Conservation (phyloP, 192 early-diverging fungal genomes). For the Mortierella claussenii region DNA sequence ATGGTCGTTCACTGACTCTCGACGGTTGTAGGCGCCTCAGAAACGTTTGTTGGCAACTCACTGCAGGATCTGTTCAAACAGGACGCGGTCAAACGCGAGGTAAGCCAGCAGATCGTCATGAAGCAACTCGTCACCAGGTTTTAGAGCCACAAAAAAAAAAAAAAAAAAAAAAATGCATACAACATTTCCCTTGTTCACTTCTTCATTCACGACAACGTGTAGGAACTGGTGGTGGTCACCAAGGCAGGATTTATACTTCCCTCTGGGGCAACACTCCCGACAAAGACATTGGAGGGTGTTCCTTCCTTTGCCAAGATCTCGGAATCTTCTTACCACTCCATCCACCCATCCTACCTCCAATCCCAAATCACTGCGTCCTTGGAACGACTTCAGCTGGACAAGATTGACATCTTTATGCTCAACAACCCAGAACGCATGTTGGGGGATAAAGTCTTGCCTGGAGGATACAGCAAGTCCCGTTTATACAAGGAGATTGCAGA, state of each 20-base stretch:
- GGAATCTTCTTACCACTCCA: conserved; percentile 66
- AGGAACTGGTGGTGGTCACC: conserved; percentile 58
- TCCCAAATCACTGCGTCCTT: conserved; percentile 66
- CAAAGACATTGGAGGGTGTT: background rate
- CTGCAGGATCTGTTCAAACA: conserved; percentile 46
- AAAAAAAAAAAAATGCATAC: background rate
- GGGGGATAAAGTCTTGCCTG: conserved; percentile 40
- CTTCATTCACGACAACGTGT: too few relatives aligned
- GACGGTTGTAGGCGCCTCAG: conserved; percentile 59
- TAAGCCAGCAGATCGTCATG: too few relatives aligned
- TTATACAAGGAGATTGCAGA: conserved; percentile 69
- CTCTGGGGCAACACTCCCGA: background rate
- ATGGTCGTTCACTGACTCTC: background rate
- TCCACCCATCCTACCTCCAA: conserved; percentile 70
- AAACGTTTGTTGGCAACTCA: conserved; percentile 66
- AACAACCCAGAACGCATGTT: conserved; percentile 83
- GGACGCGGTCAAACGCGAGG: conserved; percentile 58
- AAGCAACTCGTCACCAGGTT: too few relatives aligned
- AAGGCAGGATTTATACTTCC: conserved; percentile 63
- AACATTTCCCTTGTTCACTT: too few relatives aligned
- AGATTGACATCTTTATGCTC: conserved; percentile 78
- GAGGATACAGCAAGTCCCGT: conserved; percentile 22
- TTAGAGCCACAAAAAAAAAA: background rate
- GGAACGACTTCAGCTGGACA: conserved; percentile 60
- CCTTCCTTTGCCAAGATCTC: conserved; percentile 56